Evolutionary conservation across 371 early-diverging fungal species (phyloP).

Genomic region (Syncephalis plumigaleata): DNA sequence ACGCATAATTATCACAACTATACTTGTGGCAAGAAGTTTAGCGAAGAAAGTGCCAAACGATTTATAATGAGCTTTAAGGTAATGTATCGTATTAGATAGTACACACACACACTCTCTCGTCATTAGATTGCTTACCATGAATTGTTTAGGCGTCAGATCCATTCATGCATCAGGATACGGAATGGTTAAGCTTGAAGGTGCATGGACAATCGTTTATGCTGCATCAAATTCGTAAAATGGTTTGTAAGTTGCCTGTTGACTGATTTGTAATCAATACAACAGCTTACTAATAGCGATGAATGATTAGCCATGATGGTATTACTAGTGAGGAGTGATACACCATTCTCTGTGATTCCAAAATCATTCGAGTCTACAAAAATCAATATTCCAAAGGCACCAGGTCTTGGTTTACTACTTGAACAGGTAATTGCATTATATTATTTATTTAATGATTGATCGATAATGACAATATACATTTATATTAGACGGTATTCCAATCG

Average conservation of each 20-base stretch:
- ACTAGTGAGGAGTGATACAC: conserved; percentile 51
- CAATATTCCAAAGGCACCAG: conserved; percentile 98
- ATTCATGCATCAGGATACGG: conserved; percentile 50
- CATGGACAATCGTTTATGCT: conserved; percentile 98
- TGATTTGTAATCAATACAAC: not conserved
- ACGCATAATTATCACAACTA: conserved; percentile 96
- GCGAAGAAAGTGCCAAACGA: conserved; percentile 61
- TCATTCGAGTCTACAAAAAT: conserved; percentile 46
- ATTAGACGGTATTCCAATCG: conserved; percentile 35
- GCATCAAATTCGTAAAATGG: conserved; percentile 99
- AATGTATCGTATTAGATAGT: conserved; percentile 3
- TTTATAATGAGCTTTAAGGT: conserved; percentile 62
- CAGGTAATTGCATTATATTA: conserved; percentile 20
- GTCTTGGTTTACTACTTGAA: conserved; percentile 86
- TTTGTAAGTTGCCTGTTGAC: conserved; percentile 28
- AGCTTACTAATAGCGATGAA: not conserved
- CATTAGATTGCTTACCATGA: no score
- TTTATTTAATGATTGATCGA: not conserved
- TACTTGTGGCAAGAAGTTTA: conserved; percentile 60
- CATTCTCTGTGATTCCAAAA: conserved; percentile 34
- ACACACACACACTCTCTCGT: not conserved
- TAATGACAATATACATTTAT: not conserved
- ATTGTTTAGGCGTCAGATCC: conserved; percentile 51
- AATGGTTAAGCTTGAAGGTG: conserved; percentile 87
- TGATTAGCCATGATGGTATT: conserved; percentile 54